Conservation (phyloP, 2,329 filamentous ascomycete species). For the Fusarium albosuccineum region DNA sequence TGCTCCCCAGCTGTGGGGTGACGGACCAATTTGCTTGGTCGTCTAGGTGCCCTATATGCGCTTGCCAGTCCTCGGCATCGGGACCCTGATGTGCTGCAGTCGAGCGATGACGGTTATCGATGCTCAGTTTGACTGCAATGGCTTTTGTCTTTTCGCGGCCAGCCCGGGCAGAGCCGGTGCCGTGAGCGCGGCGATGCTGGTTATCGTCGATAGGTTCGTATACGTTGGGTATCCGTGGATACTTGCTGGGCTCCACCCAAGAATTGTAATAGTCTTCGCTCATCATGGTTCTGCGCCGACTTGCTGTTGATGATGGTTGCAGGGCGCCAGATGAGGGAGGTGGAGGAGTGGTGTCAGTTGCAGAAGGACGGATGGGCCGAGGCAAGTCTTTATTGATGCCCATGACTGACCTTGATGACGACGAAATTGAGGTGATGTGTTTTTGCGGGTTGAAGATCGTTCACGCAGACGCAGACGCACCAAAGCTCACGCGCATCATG, state of each 20-base stretch:
- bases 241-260: constrained; percentile 37
- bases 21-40: constrained; percentile 25
- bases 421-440: constrained; percentile 1
- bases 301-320: constrained; percentile 26
- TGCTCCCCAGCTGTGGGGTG: constrained; percentile 27
- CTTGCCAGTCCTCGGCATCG: constrained; percentile 4
- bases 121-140: background rate
- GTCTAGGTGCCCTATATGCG: constrained; percentile 10
- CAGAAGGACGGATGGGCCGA: background rate
- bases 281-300: constrained; percentile 21
- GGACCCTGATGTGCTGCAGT: constrained; percentile 7
- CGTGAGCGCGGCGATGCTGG: constrained; percentile 16
- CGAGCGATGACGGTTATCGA: constrained; percentile 13
- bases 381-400: constrained; percentile 20
- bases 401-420: constrained; percentile 1
- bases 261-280: constrained; percentile 32
- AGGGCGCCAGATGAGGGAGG: constrained; percentile 6
- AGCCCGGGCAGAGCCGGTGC: constrained; percentile 12
- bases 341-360: background rate
- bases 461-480: constrained; percentile 33
- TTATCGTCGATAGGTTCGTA: constrained; percentile 37
- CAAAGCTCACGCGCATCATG: constrained; percentile 38
- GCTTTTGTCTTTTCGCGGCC: constrained; percentile 20
- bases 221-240: constrained; percentile 39
- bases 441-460: constrained; percentile 17